Conservation (phyloP, 345 rosid genomes). For the Cochlearia excelsa region DNA sequence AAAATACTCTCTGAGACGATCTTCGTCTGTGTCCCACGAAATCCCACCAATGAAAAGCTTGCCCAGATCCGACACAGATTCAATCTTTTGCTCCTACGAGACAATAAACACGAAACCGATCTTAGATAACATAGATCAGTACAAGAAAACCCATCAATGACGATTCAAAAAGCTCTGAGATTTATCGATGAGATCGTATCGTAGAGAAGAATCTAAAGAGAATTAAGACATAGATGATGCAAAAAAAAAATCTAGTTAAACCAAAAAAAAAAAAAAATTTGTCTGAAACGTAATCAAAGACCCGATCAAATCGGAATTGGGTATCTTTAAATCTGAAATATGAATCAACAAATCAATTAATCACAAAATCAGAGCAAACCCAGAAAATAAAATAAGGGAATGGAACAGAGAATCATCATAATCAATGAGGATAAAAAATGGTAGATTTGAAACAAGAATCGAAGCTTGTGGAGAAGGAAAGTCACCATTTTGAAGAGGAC, state of each 20-base stretch:
- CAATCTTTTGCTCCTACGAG: conserved; percentile 68
- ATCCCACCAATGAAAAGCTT: conserved; percentile 99
- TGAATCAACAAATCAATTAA: conserved; percentile 32
- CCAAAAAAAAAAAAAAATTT: no score
- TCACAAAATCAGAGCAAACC: no score
- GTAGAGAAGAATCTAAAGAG: no score
- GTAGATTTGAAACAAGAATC: conserved; percentile 30
- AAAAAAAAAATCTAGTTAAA: no score
- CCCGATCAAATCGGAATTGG: not conserved
- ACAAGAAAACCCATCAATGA: no score
- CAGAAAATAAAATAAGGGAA: no score
- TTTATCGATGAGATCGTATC: conserved; percentile 28
- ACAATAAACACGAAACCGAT: no score
- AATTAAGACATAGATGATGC: no score
- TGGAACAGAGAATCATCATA: no score
- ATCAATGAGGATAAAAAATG: no score
- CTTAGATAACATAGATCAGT: conserved; percentile 17
- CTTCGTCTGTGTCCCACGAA: conserved; percentile 98
- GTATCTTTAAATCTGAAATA: not conserved
- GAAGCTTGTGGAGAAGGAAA: conserved; percentile 19
- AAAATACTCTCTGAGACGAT: conserved; percentile 81
- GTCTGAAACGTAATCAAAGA: conserved; percentile 8
- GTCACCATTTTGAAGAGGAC: conserved; percentile 60
- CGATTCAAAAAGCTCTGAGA: conserved; percentile 26
- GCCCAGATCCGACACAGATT: conserved; percentile 96